Percentiles rank a stretch among this genome's conserved stretches.
phyloP scores from a whole-genome alignment of 1,284 basidiomycete genomes.

The Hypsizygus ulmarius region DNA sequence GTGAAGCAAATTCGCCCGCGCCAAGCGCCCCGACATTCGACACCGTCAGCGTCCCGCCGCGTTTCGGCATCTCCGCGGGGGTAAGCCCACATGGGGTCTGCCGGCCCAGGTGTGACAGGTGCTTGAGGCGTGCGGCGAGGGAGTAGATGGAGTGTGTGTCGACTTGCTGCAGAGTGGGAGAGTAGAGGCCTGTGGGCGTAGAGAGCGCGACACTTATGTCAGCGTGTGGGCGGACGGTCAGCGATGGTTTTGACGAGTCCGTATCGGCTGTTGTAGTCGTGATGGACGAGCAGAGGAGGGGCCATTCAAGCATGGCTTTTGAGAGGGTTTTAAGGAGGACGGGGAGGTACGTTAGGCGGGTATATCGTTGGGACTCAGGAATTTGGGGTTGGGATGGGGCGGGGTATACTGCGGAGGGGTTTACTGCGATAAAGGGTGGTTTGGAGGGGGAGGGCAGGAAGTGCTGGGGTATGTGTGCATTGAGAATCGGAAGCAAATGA shows the following conservation, averaged over 20 bases:
- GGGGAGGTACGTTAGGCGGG: slow-evolving; percentile 79
- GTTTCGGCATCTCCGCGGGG: slow-evolving; percentile 60
- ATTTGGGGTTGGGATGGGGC: slow-evolving; percentile 38
- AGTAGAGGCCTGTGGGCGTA: slow-evolving; percentile 84
- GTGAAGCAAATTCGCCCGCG: slow-evolving; percentile 66
- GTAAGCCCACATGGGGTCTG: slow-evolving; percentile 63
- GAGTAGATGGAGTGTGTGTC: slow-evolving; percentile 61
- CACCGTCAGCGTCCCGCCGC: slow-evolving; percentile 82
- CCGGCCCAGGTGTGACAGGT: slow-evolving; percentile 63
- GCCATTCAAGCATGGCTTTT: slow-evolving; percentile 80
- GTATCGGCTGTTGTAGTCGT: slow-evolving; percentile 37
- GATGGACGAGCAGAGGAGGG: slow-evolving; percentile 74
- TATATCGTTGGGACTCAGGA: slow-evolving; percentile 50
- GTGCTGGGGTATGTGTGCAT: slow-evolving; percentile 65
- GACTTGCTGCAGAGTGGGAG: slow-evolving; percentile 73
- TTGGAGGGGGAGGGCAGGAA: slow-evolving; percentile 45
- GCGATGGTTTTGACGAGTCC: slow-evolving; percentile 48
- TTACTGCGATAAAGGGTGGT: slow-evolving; percentile 27
- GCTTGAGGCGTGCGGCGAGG: slow-evolving; percentile 62
- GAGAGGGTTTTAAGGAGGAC: slow-evolving; percentile 85
- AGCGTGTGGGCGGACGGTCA: slow-evolving; percentile 66
- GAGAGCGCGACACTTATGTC: slow-evolving; percentile 78
- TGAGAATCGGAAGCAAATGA: slow-evolving; percentile 67
- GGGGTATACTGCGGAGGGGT: slow-evolving; percentile 40
- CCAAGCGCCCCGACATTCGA: slow-evolving; percentile 86